Evolutionary conservation across 1,139 yeast genomes (phyloP).

Genomic region (Sugiyamaella japonica): DNA sequence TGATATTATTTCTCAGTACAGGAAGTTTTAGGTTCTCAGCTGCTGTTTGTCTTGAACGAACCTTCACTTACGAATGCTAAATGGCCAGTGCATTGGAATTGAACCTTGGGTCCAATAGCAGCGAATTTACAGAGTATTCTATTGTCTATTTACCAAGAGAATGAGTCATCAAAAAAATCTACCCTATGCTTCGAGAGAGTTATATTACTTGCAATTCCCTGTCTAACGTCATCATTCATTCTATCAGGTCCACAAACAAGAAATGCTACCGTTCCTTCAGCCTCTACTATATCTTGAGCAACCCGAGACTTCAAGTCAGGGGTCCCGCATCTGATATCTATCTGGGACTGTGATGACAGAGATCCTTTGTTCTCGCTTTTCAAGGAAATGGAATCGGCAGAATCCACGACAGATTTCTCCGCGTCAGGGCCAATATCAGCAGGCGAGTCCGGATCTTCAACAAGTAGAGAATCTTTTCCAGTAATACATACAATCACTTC

Average conservation of each 20-base stretch:
- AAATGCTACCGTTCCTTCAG: constrained; percentile 25
- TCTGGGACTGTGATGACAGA: background rate
- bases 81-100: background rate
- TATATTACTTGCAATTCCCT: constrained; percentile 42
- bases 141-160: constrained; percentile 36
- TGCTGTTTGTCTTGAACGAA: too few species aligned
- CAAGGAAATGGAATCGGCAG: background rate
- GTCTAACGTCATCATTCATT: constrained; percentile 39
- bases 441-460: background rate
- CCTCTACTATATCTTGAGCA: constrained; percentile 15
- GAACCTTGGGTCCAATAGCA: too few species aligned
- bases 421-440: background rate
- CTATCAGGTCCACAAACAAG: constrained; percentile 31
- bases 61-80: background rate
- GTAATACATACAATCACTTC: constrained; percentile 19
- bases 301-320: constrained; percentile 45
- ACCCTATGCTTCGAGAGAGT: constrained; percentile 29
- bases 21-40: too few species aligned
- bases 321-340: constrained; percentile 26
- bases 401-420: background rate
- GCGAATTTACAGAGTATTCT: too few species aligned
- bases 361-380: constrained; percentile 1
- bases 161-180: constrained; percentile 43
- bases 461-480: background rate
- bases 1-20: too few species aligned